Base-by-base conservation (phyloP, 192 early-diverging fungal genomes). In the Cladochytrium replicatum region DNA sequence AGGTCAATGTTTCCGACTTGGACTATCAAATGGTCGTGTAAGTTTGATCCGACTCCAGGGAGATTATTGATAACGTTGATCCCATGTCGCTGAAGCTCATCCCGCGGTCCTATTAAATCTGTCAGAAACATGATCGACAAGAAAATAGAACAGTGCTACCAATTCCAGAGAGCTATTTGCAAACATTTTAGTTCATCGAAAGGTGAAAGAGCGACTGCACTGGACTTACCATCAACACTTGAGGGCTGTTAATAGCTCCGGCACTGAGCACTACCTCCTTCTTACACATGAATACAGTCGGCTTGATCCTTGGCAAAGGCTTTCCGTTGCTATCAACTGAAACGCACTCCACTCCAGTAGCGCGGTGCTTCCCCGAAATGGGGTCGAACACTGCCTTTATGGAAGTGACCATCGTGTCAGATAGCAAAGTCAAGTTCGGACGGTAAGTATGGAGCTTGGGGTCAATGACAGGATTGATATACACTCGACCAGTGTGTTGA, bases 161-260 rank as follows among this genome's bases (percentile, higher is more conserved):
- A n/a, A n/a, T n/a, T n/a, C 55, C 55, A 54, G 48, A 52, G 32
- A 40, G 38, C 50, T 52, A n/a, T n/a, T n/a, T n/a, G n/a, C n/a
- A n/a, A n/a, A n/a, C n/a, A n/a, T n/a, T n/a, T n/a, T n/a, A n/a
- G n/a, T n/a, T n/a, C n/a, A n/a, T n/a, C n/a, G n/a, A n/a, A n/a
- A n/a, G n/a, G n/a, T n/a, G n/a, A n/a, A n/a, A n/a, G n/a, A n/a
- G n/a, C n/a, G n/a, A n/a, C n/a, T n/a, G n/a, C n/a, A n/a, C n/a
- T n/a, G n/a, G n/a, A n/a, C n/a, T n/a, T n/a, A n/a, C n/a, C n/a
- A n/a, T n/a, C 22, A 57, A 24, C 4, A 57, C 15, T 0, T 46
- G 17, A 26, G 55, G 55, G 24, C 46, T 27, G 7, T 50, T 50
- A 21, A 57, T 26, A 2, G 55, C 55, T 22, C 55, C 55, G 2